Evolutionary conservation across 129 eudicot genomes (phyloP).

Genomic region (Artemisia tridentata): DNA sequence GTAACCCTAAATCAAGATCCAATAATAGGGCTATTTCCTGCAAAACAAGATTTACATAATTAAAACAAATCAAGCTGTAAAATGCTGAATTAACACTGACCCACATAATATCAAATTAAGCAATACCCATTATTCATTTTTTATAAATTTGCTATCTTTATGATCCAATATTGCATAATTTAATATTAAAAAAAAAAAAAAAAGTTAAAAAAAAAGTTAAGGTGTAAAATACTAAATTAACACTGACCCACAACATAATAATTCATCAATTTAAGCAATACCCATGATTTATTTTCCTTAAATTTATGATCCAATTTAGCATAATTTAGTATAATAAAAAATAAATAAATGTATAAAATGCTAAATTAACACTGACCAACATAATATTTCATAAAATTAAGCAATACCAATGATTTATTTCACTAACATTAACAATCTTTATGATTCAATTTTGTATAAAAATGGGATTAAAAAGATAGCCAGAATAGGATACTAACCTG

Average conservation of each 20-base stretch:
- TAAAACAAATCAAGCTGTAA: constrained; percentile 16
- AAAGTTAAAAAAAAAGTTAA: neutral
- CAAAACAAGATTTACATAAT: constrained; percentile 19
- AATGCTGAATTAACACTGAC: constrained; percentile 7
- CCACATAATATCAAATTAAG: neutral
- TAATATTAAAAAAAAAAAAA: too few species aligned
- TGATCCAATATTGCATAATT: too few species aligned
- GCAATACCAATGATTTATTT: neutral
- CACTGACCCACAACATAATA: constrained; percentile 2
- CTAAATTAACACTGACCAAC: constrained; percentile 14
- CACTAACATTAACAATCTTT: neutral
- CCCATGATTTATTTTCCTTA: neutral
- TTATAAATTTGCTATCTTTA: neutral
- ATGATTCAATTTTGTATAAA: too few species aligned
- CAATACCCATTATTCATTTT: neutral
- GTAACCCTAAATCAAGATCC: too few species aligned
- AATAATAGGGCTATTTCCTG: constrained; percentile 33
- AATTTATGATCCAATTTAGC: neutral
- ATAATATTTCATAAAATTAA: neutral
- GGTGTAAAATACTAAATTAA: constrained; percentile 5
- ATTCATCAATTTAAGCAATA: neutral
- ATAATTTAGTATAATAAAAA: too few species aligned
- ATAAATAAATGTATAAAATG: neutral
- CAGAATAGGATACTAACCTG: constrained; percentile 10
- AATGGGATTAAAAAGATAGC: neutral